phyloP scores from a whole-genome alignment of 1,284 basidiomycete genomes.

The Cutaneotrichosporon arboriforme region DNA sequence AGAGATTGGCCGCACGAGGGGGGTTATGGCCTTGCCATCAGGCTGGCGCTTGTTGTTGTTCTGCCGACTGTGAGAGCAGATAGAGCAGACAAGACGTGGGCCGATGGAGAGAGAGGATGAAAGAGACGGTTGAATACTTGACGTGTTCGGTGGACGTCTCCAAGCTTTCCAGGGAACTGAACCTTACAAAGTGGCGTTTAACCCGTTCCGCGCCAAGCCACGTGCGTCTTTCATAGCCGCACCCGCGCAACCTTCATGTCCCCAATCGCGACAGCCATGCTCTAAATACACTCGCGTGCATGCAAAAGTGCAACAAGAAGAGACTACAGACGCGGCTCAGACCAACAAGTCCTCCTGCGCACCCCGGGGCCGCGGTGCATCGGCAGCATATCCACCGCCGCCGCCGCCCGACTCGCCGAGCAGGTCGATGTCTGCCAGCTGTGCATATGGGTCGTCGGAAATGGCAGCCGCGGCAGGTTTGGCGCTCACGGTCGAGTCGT shows the following conservation, averaged over 20 bases:
- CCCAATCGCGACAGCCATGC: neutral
- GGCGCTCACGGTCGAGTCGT: neutral
- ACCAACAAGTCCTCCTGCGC: slow-evolving; percentile 36
- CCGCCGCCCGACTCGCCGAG: slow-evolving; percentile 20
- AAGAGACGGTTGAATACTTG: neutral
- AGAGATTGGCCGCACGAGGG: neutral
- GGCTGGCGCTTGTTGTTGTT: neutral
- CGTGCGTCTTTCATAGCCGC: neutral
- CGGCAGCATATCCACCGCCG: slow-evolving; percentile 39
- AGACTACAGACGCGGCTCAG: slow-evolving; percentile 10
- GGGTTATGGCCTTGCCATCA: neutral
- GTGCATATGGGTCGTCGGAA: slow-evolving; percentile 43
- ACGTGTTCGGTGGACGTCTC: neutral
- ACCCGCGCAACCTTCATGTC: neutral
- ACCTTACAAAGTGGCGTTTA: no score
- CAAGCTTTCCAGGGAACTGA: no score
- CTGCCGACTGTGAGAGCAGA: neutral
- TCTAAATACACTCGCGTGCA: neutral
- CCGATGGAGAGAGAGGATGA: neutral
- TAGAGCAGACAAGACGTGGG: neutral
- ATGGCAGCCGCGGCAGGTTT: slow-evolving; percentile 1
- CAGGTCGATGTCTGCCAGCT: slow-evolving; percentile 44
- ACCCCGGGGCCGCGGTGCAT: slow-evolving; percentile 39
- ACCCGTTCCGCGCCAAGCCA: neutral
- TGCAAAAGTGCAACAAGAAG: neutral